Percentiles rank a stretch among this genome's conserved stretches.
Evolutionary conservation across 139 green algal species (phyloP).

Genomic region (Deuterostichococcus epilithicus): DNA sequence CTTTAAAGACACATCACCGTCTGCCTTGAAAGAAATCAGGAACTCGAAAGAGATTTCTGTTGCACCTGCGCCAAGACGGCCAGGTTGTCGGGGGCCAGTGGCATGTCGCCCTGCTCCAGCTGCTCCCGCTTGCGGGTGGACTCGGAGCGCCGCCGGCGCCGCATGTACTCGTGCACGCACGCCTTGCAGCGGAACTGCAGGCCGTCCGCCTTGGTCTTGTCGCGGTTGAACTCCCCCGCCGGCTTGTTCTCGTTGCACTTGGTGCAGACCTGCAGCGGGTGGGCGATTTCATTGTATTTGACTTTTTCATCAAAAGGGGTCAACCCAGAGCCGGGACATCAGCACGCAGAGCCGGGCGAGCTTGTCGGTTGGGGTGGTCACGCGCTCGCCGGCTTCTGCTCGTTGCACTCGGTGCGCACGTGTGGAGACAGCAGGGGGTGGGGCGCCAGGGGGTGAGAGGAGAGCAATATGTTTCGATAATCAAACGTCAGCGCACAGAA

Average conservation of each 20-base stretch:
- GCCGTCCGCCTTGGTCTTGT: conserved; percentile 14
- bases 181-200: conserved; percentile 18
- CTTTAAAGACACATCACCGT: background rate
- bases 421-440: too few species aligned
- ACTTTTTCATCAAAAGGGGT: too few species aligned
- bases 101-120: background rate
- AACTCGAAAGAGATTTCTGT: too few species aligned
- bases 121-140: background rate
- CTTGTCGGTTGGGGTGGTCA: too few species aligned
- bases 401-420: too few species aligned
- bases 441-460: too few species aligned
- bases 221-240: conserved; percentile 15
- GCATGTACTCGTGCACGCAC: background rate
- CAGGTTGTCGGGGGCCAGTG: background rate
- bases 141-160: background rate
- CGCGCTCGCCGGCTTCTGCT: too few species aligned
- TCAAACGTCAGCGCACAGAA: too few species aligned
- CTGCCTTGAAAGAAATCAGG: background rate
- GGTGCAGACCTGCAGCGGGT: background rate
- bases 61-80: background rate
- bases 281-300: too few species aligned
- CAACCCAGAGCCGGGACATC: background rate
- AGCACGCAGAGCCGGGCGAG: too few species aligned
- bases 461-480: too few species aligned
- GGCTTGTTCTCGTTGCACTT: conserved; percentile 16